Evolutionary conservation across 441 rosid genomes (phyloP), one percentile per base, ranked within the genome.

Genomic region (Populus hybrid): DNA sequence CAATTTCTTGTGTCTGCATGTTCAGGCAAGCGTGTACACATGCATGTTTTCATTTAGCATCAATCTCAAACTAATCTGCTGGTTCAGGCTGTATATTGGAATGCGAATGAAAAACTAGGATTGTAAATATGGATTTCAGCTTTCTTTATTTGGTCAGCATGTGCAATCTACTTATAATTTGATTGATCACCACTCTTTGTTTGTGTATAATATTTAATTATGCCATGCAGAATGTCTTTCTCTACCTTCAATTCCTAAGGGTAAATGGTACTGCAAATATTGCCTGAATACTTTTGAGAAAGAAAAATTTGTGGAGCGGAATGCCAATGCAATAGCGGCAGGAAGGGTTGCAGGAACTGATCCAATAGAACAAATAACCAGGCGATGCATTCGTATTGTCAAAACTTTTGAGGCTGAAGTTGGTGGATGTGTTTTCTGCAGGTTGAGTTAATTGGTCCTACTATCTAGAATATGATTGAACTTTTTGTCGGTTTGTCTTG

Each of bases 331-430:
- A 42, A 75, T 90, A 77, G 98, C 98, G 21, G 99, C 97, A 73
- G 97, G 98, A 61, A 91, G 97, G 81, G 88, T 93, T 87, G 86
- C 87, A 3, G 99, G 98, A 81, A 87, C 91, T 80, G 99, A 95
- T 87, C 91, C 97, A 24, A 90, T 93, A 63, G 94, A 87, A 70
- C 88, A 95, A 84, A 95, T 95, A 82, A 87, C 92, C 32, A 88
- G 85, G 80, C 84, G 98, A 79, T 92, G 94, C 87, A 95, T 93
- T 77, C 94, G 98, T 40, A 93, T 93, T 77, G 92, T 93, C 79
- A 83, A 88, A 83, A 86, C 91, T 19, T 75, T 87, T 6, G 93
- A 77, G 76, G 82, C 84, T 71, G 95, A 89, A 72, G 86, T 83
- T 82, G 92, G 97, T 75, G 99, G 94, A 76, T 93, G 98, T 81